Evolutionary conservation across 2,329 filamentous ascomycete genomes (phyloP), one percentile per base, ranked within the genome.

Genomic region (Aspergillus brunneoviolaceus): DNA sequence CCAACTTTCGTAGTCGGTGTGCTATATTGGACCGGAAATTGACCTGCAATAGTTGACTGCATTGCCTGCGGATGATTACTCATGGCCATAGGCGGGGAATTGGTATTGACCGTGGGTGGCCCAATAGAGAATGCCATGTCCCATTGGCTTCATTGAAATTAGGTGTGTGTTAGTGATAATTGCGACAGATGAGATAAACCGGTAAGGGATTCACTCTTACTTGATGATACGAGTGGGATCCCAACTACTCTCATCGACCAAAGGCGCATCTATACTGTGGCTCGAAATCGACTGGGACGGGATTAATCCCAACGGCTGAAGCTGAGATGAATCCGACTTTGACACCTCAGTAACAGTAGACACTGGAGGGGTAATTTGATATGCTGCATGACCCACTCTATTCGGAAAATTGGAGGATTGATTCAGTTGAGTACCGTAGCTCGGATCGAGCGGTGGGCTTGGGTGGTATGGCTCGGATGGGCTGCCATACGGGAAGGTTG

Each of bases 201-300:
- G 27, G 1, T 11, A 21, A 51, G 51, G 51, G n/a, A 31, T 42
- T 45, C n/a, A 12, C 33, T 31, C 91, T 83, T 85, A 96, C 92
- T 94, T 91, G 83, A 96, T 94, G 66, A 96, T 92, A 60, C 89
- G 86, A 33, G 90, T 85, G 25, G 92, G 93, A 70, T 96, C 96
- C 92, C 92, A 96, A 84, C 82, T 77, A 51, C 85, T 83, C 61
- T 89, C 89, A 66, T 86, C 80, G 70, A 90, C 78, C 73, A 91
- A 81, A 49, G 82, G 80, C 60, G 84, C 80, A 80, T 79, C 60
- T 80, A 79, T 59, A 78, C 80, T 70, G 85, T 73, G 72, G 33
- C 67, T 70, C 31, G 71, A 66, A 31, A 73, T 63, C 11, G 71
- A 66, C 60, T 72, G 72, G 57, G 70, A 77, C 71, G 69, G 74